phyloP scores from a whole-genome alignment of 2,329 filamentous ascomycete species.

The Fusarium fujikuroi region DNA sequence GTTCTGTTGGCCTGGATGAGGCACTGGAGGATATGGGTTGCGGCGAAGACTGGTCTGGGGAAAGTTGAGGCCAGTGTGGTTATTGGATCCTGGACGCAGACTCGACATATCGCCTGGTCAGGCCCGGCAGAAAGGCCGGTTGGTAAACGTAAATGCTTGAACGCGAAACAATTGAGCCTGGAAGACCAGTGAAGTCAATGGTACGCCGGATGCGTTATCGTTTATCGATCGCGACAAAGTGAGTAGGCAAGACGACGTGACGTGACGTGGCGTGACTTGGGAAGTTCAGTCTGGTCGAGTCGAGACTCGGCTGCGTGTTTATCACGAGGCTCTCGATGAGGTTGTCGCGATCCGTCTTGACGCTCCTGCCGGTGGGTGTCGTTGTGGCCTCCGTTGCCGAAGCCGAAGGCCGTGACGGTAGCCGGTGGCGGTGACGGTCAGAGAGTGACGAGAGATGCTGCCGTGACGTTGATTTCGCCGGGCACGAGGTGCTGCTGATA shows the following conservation, averaged over 20 bases:
- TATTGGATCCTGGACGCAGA: conserved; percentile 62
- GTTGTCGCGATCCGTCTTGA: conserved; percentile 23
- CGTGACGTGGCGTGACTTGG: conserved; percentile 34
- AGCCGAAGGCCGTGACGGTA: conserved; percentile 36
- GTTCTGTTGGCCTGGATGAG: conserved; percentile 62
- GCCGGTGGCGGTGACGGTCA: conserved; percentile 39
- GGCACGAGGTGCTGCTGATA: conserved; percentile 39
- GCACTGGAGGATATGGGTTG: conserved; percentile 55
- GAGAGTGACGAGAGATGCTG: conserved; percentile 20
- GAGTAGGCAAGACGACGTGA: conserved; percentile 27
- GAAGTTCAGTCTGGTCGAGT: neutral
- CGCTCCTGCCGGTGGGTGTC: conserved; percentile 23
- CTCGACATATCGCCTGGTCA: conserved; percentile 56
- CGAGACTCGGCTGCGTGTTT: conserved; percentile 20
- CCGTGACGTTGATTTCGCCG: conserved; percentile 39
- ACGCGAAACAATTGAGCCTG: conserved; percentile 19
- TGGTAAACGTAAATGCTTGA: conserved; percentile 21
- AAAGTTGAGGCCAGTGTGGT: conserved; percentile 65
- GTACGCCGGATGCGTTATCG: conserved; percentile 21
- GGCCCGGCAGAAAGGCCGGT: conserved; percentile 38
- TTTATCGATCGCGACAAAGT: conserved; percentile 23
- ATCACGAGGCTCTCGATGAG: conserved; percentile 23
- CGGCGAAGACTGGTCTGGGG: conserved; percentile 63
- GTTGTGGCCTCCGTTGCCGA: conserved; percentile 32
- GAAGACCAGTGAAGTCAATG: conserved; percentile 1